Conservation (phyloP, 2,329 filamentous ascomycete species). For the Furcasterigmium sp. region DNA sequence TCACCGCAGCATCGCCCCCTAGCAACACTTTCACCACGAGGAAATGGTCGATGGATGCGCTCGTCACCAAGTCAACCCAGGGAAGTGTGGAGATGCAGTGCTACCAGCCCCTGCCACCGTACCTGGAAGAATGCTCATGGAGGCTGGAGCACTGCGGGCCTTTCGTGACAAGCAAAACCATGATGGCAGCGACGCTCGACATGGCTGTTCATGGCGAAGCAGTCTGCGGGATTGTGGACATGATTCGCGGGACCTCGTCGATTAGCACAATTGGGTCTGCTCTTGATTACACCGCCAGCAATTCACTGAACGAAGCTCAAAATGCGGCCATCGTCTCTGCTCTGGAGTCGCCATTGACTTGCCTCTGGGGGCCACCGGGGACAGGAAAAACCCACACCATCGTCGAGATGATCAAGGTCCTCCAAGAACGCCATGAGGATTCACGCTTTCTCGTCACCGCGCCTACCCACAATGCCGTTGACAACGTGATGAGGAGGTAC, state of each 20-base stretch:
- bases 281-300: too few species aligned
- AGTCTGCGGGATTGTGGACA: too few species aligned
- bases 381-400: conserved; percentile 39
- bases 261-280: too few species aligned
- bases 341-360: conserved; percentile 24
- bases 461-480: conserved; percentile 39
- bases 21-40: conserved; percentile 20
- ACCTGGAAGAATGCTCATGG: conserved; percentile 30
- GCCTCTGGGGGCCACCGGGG: conserved; percentile 38
- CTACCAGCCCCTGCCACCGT: conserved; percentile 29
- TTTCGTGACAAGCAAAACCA: conserved; percentile 33
- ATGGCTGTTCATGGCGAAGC: too few species aligned
- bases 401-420: conserved; percentile 26
- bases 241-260: too few species aligned
- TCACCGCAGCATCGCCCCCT: conserved; percentile 24
- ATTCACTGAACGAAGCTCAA: conserved; percentile 21
- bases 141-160: conserved; percentile 29
- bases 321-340: conserved; percentile 21
- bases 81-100: conserved; percentile 27
- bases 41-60: conserved; percentile 28
- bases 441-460: conserved; percentile 30
- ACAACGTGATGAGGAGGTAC: conserved; percentile 34
- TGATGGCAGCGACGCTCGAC: conserved; percentile 15
- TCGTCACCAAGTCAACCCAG: conserved; percentile 23
- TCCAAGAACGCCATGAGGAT: conserved; percentile 19